These are phyloP conservation scores for Monosporozyma servazzii DNA, from an alignment of 805 yeast genomes.

Conservation along the genomic window DNA sequence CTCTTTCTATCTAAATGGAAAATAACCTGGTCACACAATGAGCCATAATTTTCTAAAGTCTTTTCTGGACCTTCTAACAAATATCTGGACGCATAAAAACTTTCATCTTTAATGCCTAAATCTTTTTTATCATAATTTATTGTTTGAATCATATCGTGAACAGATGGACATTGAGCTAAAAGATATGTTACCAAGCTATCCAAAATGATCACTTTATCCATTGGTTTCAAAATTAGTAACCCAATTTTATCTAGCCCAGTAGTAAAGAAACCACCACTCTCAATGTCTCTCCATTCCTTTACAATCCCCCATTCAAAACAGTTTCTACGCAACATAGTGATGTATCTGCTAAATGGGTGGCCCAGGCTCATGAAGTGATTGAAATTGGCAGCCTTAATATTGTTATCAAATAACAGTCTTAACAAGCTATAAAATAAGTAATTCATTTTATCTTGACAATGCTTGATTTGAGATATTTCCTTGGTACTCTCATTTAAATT, in stretches of 20 bases:
- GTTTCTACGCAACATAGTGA: conserved; percentile 15
- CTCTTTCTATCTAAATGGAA: conserved; percentile 19
- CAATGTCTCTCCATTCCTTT: conserved; percentile 23
- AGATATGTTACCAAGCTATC: conserved; percentile 21
- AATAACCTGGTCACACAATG: conserved; percentile 19
- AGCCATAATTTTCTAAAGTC: conserved; percentile 17
- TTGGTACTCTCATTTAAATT: conserved; percentile 14
- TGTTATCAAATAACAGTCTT: conserved; percentile 16
- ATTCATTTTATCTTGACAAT: conserved; percentile 23
- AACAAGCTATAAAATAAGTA: conserved; percentile 19
- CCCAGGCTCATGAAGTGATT: conserved; percentile 13
- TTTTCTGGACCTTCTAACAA: conserved; percentile 18
- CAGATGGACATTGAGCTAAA: conserved; percentile 16
- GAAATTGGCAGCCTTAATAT: conserved; percentile 6
- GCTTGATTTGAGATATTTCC: conserved; percentile 15
- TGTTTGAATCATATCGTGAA: conserved; percentile 24
- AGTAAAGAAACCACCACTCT: conserved; percentile 19
- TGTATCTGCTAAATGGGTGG: conserved; percentile 17
- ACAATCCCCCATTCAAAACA: conserved; percentile 26
- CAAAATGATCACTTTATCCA: conserved; percentile 20
- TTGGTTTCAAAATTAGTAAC: conserved; percentile 18
- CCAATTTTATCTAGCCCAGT: conserved; percentile 20
- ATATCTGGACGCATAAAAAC: conserved; percentile 21
- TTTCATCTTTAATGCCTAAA: conserved; percentile 21
- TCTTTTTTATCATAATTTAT: conserved; percentile 23